Percentiles rank a stretch among this genome's conserved stretches.
These are phyloP conservation scores for Podospora tetraspora DNA, from an alignment of 495 filamentous ascomycete genomes.

Conservation along the genomic window DNA sequence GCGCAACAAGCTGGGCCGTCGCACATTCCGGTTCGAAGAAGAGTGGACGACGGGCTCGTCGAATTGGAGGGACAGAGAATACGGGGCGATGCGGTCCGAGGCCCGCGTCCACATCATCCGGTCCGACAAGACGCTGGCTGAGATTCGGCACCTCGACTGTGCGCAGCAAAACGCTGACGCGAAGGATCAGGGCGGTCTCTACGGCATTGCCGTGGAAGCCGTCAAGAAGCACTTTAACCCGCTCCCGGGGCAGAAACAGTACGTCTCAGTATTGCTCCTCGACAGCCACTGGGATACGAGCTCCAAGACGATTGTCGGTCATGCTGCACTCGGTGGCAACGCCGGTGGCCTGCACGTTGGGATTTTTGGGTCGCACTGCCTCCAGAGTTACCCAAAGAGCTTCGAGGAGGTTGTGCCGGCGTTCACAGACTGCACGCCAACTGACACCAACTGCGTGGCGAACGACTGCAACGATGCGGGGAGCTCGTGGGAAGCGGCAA, in stretches of 20 bases:
- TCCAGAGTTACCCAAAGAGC: slow-evolving; percentile 79
- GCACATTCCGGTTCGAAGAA: slow-evolving; percentile 85
- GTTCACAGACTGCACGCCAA: slow-evolving; percentile 82
- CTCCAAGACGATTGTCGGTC: slow-evolving; percentile 64
- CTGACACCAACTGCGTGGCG: slow-evolving; percentile 71
- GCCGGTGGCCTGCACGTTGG: slow-evolving; percentile 69
- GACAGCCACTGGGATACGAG: slow-evolving; percentile 82
- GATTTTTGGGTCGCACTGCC: slow-evolving; percentile 82
- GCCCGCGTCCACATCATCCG: slow-evolving; percentile 81
- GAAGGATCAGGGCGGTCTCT: slow-evolving; percentile 63
- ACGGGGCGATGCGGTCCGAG: slow-evolving; percentile 74
- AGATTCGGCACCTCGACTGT: slow-evolving; percentile 69
- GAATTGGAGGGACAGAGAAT: slow-evolving; percentile 62
- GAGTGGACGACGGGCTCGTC: slow-evolving; percentile 81
- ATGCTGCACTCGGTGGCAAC: slow-evolving; percentile 69
- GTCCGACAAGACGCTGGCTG: slow-evolving; percentile 73
- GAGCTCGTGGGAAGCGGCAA: slow-evolving; percentile 87
- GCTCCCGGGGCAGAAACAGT: slow-evolving; percentile 68
- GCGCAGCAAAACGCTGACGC: slow-evolving; percentile 76
- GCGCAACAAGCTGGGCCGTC: slow-evolving; percentile 74
- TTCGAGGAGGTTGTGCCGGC: slow-evolving; percentile 82
- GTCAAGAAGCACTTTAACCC: slow-evolving; percentile 70
- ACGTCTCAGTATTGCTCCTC: slow-evolving; percentile 76
- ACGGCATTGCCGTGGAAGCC: slow-evolving; percentile 67
- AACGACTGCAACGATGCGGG: slow-evolving; percentile 82